Conservation (phyloP, 1,284 basidiomycete species). For the Kalmanozyma brasiliensis region DNA sequence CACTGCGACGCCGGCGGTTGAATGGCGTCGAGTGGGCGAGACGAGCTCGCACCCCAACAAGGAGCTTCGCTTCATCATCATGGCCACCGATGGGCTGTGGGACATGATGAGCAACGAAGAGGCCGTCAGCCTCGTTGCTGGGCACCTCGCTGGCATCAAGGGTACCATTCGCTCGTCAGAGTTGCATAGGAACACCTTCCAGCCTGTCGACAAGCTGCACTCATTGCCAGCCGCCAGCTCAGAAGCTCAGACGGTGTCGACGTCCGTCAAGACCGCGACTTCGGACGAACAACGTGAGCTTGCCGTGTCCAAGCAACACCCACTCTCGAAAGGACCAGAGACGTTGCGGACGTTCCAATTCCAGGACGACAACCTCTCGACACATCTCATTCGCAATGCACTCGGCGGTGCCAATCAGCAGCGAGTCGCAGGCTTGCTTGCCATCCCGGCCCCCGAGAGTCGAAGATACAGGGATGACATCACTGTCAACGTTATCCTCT, state of each 20-base stretch:
- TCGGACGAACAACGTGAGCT: conserved; percentile 38
- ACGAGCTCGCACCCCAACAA: conserved; percentile 30
- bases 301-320: conserved; percentile 58
- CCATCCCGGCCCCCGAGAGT: conserved; percentile 84
- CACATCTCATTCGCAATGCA: conserved; percentile 93
- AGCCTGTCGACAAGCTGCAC: conserved; percentile 47
- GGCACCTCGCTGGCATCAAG: conserved; percentile 63
- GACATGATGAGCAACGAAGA: conserved; percentile 94
- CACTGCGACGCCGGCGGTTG: conserved; percentile 78
- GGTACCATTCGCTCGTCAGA: conserved; percentile 57
- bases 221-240: conserved; percentile 19
- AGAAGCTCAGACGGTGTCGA: conserved; percentile 72
- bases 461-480: conserved; percentile 66
- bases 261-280: conserved; percentile 21
- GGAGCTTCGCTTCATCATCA: conserved; percentile 73
- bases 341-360: conserved; percentile 57
- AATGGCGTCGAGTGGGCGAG: conserved; percentile 59
- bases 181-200: conserved; percentile 56
- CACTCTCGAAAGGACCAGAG: conserved; percentile 56
- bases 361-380: conserved; percentile 82
- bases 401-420: conserved; percentile 84
- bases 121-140: conserved; percentile 79
- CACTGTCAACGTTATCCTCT: conserved; percentile 57
- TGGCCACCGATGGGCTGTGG: conserved; percentile 95
- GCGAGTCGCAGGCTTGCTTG: conserved; percentile 78